phyloP scores from a whole-genome alignment of 805 yeast genomes.

The Yamadazyma akitaensis region DNA sequence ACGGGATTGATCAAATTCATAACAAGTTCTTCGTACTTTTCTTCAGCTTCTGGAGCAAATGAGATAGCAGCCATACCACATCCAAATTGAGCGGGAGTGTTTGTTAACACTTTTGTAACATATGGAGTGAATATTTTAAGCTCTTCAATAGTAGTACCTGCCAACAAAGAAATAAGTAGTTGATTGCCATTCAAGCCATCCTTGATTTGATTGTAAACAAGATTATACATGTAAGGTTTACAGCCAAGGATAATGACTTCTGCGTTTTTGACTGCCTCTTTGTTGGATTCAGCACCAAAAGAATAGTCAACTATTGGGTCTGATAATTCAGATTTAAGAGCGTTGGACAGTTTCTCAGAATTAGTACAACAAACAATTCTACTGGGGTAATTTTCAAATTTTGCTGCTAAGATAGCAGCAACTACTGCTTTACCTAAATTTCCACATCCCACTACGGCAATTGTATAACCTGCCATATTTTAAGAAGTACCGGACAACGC shows the following conservation, averaged over 20 bases:
- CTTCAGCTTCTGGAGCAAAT: constrained; percentile 51
- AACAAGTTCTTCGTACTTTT: constrained; percentile 43
- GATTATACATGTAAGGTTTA: constrained; percentile 77
- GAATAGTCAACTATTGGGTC: constrained; percentile 48
- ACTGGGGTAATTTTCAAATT: constrained; percentile 56
- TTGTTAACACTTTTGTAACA: constrained; percentile 94
- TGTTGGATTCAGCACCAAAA: constrained; percentile 43
- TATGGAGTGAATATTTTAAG: constrained; percentile 49
- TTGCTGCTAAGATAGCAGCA: constrained; percentile 61
- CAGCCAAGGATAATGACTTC: constrained; percentile 78
- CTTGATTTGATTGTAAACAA: constrained; percentile 52
- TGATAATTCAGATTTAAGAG: constrained; percentile 44
- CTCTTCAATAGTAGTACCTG: constrained; percentile 86
- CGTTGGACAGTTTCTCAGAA: constrained; percentile 29
- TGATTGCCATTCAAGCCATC: constrained; percentile 47
- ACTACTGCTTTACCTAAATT: constrained; percentile 94
- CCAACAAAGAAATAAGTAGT: constrained; percentile 76
- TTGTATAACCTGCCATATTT: constrained; percentile 41
- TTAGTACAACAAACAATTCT: constrained; percentile 79
- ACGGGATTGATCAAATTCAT: constrained; percentile 57
- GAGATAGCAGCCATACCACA: constrained; percentile 94
- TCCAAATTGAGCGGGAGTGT: constrained; percentile 92
- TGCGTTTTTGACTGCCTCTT: constrained; percentile 57
- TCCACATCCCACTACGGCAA: constrained; percentile 88
- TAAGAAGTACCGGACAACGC: not conserved